Evolutionary conservation across 202 grass and related monocot species (phyloP).

Genomic region (Miscanthus sacchariflorus): DNA sequence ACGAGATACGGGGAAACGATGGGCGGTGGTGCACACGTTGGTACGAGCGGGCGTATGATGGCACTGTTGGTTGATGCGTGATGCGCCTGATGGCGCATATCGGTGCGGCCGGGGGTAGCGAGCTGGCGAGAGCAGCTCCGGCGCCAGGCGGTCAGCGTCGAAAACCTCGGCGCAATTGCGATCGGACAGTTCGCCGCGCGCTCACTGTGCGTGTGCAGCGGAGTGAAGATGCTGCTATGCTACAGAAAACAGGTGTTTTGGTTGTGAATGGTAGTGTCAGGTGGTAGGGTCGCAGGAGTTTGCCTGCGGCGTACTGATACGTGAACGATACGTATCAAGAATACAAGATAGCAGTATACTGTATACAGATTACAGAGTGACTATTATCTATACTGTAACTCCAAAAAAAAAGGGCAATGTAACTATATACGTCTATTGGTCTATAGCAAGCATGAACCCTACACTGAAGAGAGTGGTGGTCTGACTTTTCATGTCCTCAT

Average conservation of each 20-base stretch:
- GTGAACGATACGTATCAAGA: background rate
- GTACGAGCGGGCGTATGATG: background rate
- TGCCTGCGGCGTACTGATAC: background rate
- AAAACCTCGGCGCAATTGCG: background rate
- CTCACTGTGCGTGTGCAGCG: constrained; percentile 3
- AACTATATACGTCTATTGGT: background rate
- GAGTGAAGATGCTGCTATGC: background rate
- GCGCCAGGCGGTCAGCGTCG: background rate
- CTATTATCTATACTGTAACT: too few relatives aligned
- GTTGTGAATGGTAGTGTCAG: background rate
- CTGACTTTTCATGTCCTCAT: too few relatives aligned
- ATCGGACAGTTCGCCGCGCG: background rate
- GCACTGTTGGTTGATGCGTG: constrained; percentile 2
- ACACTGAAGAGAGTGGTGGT: background rate
- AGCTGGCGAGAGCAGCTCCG: background rate
- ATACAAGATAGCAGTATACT: background rate
- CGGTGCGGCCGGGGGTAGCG: background rate
- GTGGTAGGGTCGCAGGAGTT: background rate
- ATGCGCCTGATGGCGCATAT: background rate
- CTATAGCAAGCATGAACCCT: background rate
- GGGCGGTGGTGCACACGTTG: background rate
- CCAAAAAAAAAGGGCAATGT: background rate
- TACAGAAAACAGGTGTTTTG: background rate
- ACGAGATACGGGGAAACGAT: constrained; percentile 1
- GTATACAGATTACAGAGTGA: background rate